These are phyloP conservation scores for Lasiodiplodia hormozganensis DNA, from an alignment of 2,329 filamentous ascomycete species.

Conservation along the genomic window DNA sequence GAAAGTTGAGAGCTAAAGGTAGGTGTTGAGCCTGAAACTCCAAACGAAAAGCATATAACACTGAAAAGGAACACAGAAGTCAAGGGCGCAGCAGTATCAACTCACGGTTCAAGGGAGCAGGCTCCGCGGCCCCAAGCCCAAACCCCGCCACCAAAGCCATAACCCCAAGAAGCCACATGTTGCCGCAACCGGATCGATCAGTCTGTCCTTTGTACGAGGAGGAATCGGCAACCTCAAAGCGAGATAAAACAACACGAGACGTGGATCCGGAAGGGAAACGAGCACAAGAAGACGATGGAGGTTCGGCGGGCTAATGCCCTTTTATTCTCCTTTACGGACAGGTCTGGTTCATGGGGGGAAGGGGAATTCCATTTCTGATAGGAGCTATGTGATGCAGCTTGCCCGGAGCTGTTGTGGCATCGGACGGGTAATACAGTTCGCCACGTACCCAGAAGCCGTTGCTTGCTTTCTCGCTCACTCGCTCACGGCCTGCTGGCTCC, in stretches of 20 bases:
- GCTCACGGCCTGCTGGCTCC: background rate
- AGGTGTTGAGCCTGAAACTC: background rate
- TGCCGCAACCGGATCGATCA: background rate
- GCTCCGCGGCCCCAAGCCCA: background rate
- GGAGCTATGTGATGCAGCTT: conserved; percentile 8
- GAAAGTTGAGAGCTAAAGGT: background rate
- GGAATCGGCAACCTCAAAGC: background rate
- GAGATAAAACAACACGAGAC: background rate
- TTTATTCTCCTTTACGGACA: conserved; percentile 12
- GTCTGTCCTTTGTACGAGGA: background rate
- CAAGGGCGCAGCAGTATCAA: background rate
- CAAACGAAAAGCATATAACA: background rate
- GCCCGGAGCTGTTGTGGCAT: background rate
- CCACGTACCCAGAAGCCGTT: background rate
- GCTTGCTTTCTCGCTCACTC: background rate
- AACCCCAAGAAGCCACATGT: background rate
- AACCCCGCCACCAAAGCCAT: background rate
- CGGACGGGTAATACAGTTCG: background rate
- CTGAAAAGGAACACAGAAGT: background rate
- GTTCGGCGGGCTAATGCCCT: background rate
- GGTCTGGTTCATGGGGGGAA: background rate
- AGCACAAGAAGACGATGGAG: conserved; percentile 2
- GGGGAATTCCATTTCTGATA: conserved; percentile 12
- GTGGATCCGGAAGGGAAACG: background rate
- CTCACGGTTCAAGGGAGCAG: background rate